A percentile compares a stretch with the other conserved stretches of the same genome.
Conservation (phyloP, 768 basidiomycete genomes). For the Pulveroboletus sp. region DNA sequence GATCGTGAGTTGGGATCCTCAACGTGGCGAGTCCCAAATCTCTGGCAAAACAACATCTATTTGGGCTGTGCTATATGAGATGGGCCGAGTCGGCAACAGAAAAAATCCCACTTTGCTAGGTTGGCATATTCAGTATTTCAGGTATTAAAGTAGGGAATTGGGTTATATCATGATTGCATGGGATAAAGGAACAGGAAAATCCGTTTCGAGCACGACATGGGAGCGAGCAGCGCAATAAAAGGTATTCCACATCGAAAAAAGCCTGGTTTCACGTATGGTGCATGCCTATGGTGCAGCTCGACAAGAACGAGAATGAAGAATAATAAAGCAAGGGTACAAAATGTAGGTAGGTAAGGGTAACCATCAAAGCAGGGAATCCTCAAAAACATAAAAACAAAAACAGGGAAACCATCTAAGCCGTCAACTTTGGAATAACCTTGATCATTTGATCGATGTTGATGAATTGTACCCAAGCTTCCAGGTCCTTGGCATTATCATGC, state of each 20-base stretch:
- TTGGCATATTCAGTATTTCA: no score
- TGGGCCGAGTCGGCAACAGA: no score
- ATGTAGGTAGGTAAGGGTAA: not conserved
- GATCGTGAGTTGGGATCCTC: no score
- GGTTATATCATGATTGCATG: not conserved
- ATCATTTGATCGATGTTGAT: conserved; percentile 80
- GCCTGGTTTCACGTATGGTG: no score
- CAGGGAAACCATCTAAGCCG: conserved; percentile 40
- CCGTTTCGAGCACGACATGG: not conserved
- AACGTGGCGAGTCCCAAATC: no score
- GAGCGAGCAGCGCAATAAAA: not conserved
- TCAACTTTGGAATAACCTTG: conserved; percentile 73
- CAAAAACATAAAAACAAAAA: not conserved
- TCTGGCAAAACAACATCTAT: no score
- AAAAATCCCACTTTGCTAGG: no score
- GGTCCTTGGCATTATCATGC: conserved; percentile 61
- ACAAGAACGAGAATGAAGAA: not conserved
- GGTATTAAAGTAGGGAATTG: no score
- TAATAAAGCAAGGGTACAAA: not conserved
- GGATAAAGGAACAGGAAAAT: no score
- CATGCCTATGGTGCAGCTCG: conserved; percentile 6
- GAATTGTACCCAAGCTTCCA: conserved; percentile 83
- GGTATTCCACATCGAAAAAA: conserved; percentile 1
- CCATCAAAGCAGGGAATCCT: not conserved
- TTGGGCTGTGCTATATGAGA: no score